Evolutionary conservation across 1,284 basidiomycete species (phyloP), one percentile per base, ranked within the genome.

Genomic region (Rhodotorula sp.): DNA sequence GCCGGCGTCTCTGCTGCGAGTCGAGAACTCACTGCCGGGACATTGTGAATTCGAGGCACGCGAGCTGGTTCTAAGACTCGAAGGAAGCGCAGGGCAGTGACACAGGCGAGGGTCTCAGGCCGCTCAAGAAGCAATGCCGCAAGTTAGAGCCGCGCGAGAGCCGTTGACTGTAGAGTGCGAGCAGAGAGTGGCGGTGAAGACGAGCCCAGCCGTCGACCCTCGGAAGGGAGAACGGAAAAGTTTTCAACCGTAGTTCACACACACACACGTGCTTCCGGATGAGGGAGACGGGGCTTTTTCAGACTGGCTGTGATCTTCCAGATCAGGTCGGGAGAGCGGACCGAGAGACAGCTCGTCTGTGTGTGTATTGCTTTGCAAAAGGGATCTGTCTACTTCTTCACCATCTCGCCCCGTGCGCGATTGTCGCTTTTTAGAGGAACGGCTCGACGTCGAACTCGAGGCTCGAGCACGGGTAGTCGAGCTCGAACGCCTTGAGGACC

Each of bases 391-490:
- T 60, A 47, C 43, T 16, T 38, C 7, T 5, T 38, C 38, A 6
- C 23, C n/a, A 16, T 2, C 54, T 16, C 54, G 28, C 26, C 26
- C n/a, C 54, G n/a, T 28, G 28, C 15, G 18, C 12, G 48, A 18
- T 23, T 23, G 48, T 1, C 19, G 19, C 48, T 47, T 19, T 59
- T 82, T 90, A 93, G 83, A 93, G 88, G 85, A 99, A 93, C 21
- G 90, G 90, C 82, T 97, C 93, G 62, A 99, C 84, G 62, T 90
- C 90, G 80, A 99, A 93, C 85, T 99, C 97, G 70, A 99, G 84
- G 16, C 89, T 89, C 23, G 94, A 97, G 82, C 94, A 97, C n/a
- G 95, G 97, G 82, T 92, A 95, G 60, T 87, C 87, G 76, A 99
- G 90, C 81, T 97, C 93, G 81, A 95, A 97, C 78, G 91, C 92